These are phyloP conservation scores for Bassia scoparia DNA, from an alignment of 148 eudicot species.

Conservation along the genomic window DNA sequence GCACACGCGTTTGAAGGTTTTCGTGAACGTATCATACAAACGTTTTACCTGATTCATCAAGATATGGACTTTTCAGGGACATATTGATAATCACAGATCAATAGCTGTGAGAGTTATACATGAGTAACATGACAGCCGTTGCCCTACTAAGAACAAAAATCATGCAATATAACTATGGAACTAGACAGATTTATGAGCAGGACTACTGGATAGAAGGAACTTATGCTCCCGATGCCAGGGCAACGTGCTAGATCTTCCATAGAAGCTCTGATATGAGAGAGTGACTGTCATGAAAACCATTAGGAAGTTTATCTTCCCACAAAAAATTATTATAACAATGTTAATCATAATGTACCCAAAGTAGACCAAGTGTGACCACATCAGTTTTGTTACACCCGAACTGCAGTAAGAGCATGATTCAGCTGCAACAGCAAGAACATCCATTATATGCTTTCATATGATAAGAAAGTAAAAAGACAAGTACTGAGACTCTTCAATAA, in stretches of 20 bases:
- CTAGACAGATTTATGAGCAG: neutral
- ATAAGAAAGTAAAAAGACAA: neutral
- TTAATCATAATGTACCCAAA: conserved; percentile 55
- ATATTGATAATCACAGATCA: neutral
- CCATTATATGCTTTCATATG: neutral
- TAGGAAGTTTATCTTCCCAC: neutral
- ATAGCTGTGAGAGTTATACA: neutral
- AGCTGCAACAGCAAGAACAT: conserved; percentile 47
- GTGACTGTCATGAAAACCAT: conserved; percentile 44
- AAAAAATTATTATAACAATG: neutral
- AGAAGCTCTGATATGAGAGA: conserved; percentile 87
- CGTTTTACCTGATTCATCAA: conserved; percentile 65
- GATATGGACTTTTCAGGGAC: neutral
- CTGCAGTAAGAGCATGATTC: conserved; percentile 73
- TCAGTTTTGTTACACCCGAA: conserved; percentile 92
- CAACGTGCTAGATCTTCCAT: conserved; percentile 97
- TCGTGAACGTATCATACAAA: conserved; percentile 82
- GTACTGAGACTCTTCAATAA: neutral
- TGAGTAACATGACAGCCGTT: too few species aligned
- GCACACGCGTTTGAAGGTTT: conserved; percentile 78
- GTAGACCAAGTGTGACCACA: conserved; percentile 94
- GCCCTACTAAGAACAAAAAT: neutral
- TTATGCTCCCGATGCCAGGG: conserved; percentile 99
- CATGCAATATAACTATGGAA: neutral
- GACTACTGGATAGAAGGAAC: conserved; percentile 40